Conservation (phyloP, 148 eudicot genomes). For the Pouteria glomerata region DNA sequence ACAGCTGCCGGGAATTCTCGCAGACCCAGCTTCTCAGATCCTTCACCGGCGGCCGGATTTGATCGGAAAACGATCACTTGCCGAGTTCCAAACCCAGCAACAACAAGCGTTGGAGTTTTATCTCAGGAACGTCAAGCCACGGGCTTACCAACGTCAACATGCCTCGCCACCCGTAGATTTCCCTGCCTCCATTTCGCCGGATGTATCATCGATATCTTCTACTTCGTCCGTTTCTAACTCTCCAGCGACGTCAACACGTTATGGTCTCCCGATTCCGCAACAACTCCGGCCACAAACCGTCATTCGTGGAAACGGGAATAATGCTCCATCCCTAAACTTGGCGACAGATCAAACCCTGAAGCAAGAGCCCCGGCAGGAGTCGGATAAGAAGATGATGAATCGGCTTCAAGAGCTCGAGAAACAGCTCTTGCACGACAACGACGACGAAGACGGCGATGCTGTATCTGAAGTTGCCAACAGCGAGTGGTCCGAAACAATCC, state of each 20-base stretch:
- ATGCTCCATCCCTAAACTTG: too few relatives aligned
- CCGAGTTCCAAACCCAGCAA: constrained; percentile 56
- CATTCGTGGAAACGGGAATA: too few relatives aligned
- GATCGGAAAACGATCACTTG: constrained; percentile 68
- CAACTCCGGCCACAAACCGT: constrained; percentile 25
- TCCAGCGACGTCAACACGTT: constrained; percentile 36
- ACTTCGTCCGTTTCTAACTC: constrained; percentile 19
- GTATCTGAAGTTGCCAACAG: constrained; percentile 67
- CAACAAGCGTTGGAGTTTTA: constrained; percentile 30
- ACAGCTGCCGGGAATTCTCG: constrained; percentile 25
- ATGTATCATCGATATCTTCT: constrained; percentile 14
- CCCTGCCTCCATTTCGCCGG: constrained; percentile 27
- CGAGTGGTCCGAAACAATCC: constrained; percentile 86
- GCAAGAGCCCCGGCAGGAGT: constrained; percentile 16
- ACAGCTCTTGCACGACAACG: constrained; percentile 59
- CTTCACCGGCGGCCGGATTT: constrained; percentile 35
- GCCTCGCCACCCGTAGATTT: constrained; percentile 34
- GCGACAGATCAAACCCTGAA: constrained; percentile 10
- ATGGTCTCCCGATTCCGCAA: constrained; percentile 45
- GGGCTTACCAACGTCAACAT: constrained; percentile 35
- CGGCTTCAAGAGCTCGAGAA: constrained; percentile 76
- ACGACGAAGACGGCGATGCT: constrained; percentile 42
- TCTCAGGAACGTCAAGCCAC: constrained; percentile 52
- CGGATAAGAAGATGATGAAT: constrained; percentile 34
- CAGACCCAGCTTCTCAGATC: constrained; percentile 51